Percentiles rank a stretch among this genome's conserved stretches.
These are phyloP conservation scores for Phytophthora aleatoria DNA, from an alignment of 352 stramenopile genomes.

Conservation along the genomic window DNA sequence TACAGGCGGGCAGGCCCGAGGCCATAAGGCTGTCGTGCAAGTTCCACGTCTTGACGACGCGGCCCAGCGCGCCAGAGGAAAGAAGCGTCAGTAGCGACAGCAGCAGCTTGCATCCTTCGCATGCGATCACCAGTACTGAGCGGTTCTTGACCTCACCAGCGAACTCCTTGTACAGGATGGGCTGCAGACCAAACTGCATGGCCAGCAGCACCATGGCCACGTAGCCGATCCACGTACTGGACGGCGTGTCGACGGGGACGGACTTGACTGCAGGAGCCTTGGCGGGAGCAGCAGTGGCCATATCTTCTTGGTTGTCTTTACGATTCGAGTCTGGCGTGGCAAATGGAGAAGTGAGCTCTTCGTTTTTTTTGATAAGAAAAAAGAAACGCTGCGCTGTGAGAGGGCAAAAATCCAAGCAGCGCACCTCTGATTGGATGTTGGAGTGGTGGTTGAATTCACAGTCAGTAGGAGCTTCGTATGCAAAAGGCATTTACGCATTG, in stretches of 20 bases:
- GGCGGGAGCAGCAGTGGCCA: slow-evolving; percentile 10
- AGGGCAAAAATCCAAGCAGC: slow-evolving; percentile 11
- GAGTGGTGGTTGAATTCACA: slow-evolving; percentile 30
- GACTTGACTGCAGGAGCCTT: slow-evolving; percentile 24
- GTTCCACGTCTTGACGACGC: slow-evolving; percentile 59
- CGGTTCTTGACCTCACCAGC: slow-evolving; percentile 54
- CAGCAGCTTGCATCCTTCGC: slow-evolving; percentile 74
- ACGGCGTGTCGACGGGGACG: slow-evolving; percentile 22
- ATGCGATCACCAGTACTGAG: slow-evolving; percentile 77
- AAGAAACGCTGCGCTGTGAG: background rate
- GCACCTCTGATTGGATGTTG: slow-evolving; percentile 8
- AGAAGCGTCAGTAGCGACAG: slow-evolving; percentile 56
- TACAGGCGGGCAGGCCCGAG: slow-evolving; percentile 80
- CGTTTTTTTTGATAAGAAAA: background rate
- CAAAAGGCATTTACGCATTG: slow-evolving; percentile 6
- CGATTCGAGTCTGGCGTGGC: slow-evolving; percentile 8
- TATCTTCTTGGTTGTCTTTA: slow-evolving; percentile 9
- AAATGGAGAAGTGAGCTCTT: slow-evolving; percentile 28
- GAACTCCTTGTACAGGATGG: slow-evolving; percentile 85
- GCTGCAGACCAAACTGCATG: slow-evolving; percentile 85
- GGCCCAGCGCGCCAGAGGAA: slow-evolving; percentile 35
- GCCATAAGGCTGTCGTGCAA: slow-evolving; percentile 46
- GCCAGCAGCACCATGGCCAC: slow-evolving; percentile 69
- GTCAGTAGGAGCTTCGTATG: slow-evolving; percentile 11
- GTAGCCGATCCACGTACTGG: slow-evolving; percentile 37